phyloP scores from a whole-genome alignment of 805 yeast species.

The Teunomyces cretensis region DNA sequence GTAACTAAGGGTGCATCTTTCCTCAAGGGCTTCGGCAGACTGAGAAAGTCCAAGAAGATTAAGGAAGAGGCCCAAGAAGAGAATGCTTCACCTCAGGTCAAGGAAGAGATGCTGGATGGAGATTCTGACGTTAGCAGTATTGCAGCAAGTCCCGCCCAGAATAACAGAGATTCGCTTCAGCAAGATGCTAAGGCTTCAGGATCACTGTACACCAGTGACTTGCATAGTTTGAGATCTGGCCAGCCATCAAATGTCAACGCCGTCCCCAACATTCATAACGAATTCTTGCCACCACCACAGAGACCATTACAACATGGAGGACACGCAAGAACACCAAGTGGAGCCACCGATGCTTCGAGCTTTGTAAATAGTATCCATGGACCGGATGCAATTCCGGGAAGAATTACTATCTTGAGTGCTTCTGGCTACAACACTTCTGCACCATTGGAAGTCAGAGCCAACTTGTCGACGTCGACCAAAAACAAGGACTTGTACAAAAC shows the following conservation, averaged over 20 bases:
- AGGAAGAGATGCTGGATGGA: slow-evolving; percentile 2
- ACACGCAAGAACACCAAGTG: slow-evolving; percentile 21
- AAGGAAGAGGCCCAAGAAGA: slow-evolving; percentile 1
- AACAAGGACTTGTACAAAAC: slow-evolving; percentile 67
- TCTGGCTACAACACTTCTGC: slow-evolving; percentile 35
- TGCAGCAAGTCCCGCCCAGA: background rate
- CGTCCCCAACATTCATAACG: slow-evolving; percentile 32
- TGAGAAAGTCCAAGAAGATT: slow-evolving; percentile 15
- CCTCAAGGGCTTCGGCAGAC: slow-evolving; percentile 31
- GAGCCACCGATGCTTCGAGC: slow-evolving; percentile 32
- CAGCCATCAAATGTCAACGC: slow-evolving; percentile 16
- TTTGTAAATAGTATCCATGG: slow-evolving; percentile 36
- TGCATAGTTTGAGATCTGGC: slow-evolving; percentile 38
- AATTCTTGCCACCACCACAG: slow-evolving; percentile 39
- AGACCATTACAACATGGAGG: slow-evolving; percentile 24
- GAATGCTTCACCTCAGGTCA: background rate
- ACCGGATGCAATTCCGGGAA: slow-evolving; percentile 50
- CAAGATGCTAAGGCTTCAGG: slow-evolving; percentile 10
- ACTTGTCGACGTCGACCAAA: slow-evolving; percentile 45
- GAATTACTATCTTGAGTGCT: slow-evolving; percentile 51
- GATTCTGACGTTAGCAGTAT: slow-evolving; percentile 1
- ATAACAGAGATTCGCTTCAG: slow-evolving; percentile 5
- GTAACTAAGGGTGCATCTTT: slow-evolving; percentile 47
- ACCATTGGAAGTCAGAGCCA: slow-evolving; percentile 51
- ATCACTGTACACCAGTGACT: slow-evolving; percentile 28